Evolutionary conservation across 2,329 filamentous ascomycete species (phyloP), one percentile per base, ranked within the genome.

Genomic region (Blumeria graminis): DNA sequence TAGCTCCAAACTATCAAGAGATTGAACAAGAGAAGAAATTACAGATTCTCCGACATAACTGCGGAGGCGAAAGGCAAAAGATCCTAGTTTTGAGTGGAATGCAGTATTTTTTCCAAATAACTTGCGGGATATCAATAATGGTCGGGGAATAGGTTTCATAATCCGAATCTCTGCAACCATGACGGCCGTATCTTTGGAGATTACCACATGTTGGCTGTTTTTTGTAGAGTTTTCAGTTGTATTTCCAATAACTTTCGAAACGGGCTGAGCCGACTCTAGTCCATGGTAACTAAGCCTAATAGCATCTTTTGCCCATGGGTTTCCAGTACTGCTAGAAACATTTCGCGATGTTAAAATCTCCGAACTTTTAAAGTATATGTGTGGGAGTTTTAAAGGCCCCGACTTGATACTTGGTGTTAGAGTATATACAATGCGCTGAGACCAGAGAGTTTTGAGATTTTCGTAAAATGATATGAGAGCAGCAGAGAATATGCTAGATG

Each of bases 1-100:
- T 18, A 82, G 77, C 63, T 84, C 78, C 57, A 92, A 80, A 74
- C 55, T 74, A 71, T 59, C 73, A 71, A 64, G 54, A 18, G 62
- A 62, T 41, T 66, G 62, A n/a, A 62, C 58, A 5, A 68, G 61
- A 28, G 56, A 55, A 9, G 61, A 56, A 38, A 67, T 62, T 38
- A 65, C 56, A 7, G 64, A 58, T 53, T 64, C 63, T 13, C 66
- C 66, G 45, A 67, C 56, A 52, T 58, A 59, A 43, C 62, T 64
- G 8, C 61, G 61, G n/a, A 68, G 57, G 1, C 65, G 63, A 46
- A 67, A 61, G 10, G 65, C 64, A 53, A 68, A 64, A 6, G 59
- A 58, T 8, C 64, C 64, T 2, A 61, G 59, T 33, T 60, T 52
- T 5, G 61, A 56, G 51, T 67, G 59, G 51, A 66, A 68, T 18